A percentile compares a stretch with the other conserved stretches of the same genome.
These are phyloP conservation scores for Penicillium sp. DNA, from an alignment of 2,329 filamentous ascomycete species.

Conservation along the genomic window DNA sequence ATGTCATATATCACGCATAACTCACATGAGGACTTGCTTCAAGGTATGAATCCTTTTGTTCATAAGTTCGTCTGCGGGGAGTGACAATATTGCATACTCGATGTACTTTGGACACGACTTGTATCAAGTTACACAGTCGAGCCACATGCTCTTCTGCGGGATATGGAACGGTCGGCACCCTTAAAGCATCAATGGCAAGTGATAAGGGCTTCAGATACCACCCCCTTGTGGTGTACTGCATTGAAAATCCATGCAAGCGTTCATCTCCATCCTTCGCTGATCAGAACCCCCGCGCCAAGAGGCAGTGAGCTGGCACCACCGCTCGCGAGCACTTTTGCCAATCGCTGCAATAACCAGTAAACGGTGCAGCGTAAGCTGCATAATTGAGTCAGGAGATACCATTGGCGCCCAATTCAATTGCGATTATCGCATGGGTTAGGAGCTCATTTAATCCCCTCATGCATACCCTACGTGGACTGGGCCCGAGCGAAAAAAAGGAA, in stretches of 20 bases:
- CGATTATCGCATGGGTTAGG: not conserved
- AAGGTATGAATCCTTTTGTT: not conserved
- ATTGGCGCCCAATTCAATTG: not conserved
- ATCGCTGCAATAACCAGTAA: not conserved
- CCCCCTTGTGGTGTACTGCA: not conserved
- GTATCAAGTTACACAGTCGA: not conserved
- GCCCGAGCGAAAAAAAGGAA: not conserved
- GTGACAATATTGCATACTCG: not conserved
- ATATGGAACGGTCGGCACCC: not conserved
- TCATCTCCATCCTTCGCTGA: not conserved
- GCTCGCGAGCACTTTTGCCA: not conserved
- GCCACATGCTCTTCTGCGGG: not conserved
- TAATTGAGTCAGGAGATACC: constrained; percentile 4
- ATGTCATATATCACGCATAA: not conserved
- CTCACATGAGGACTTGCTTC: not conserved
- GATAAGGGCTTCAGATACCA: too few species aligned
- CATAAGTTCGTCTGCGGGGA: not conserved
- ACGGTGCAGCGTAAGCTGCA: constrained; percentile 5
- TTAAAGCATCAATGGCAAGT: not conserved
- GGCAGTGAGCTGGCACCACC: not conserved
- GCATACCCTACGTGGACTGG: constrained; percentile 6
- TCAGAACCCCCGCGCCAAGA: not conserved
- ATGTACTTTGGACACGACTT: not conserved
- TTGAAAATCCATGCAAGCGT: not conserved
- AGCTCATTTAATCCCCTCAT: constrained; percentile 1